Percentiles rank a stretch among this genome's conserved stretches.
phyloP scores from a whole-genome alignment of 2,329 filamentous ascomycete species.

The Raffaelea arxii region DNA sequence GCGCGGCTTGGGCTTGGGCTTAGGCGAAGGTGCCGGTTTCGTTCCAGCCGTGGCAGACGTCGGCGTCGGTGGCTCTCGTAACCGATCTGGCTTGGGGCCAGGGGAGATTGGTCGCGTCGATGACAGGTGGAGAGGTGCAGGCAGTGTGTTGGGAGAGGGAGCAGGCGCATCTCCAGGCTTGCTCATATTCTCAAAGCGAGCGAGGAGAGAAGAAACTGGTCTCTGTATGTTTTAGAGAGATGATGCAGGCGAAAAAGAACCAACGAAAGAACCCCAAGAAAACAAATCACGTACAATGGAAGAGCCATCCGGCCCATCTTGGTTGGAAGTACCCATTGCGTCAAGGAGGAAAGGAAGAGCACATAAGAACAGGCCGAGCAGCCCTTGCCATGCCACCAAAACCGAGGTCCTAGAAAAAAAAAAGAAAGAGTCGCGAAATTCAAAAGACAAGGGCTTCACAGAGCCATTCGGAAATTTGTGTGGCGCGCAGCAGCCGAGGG shows the following conservation, averaged over 20 bases:
- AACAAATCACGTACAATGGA: conserved; percentile 52
- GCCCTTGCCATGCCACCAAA: too few relatives aligned
- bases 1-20: conserved; percentile 28
- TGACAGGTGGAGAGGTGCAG: conserved; percentile 12
- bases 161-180: conserved; percentile 29
- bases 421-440: not conserved
- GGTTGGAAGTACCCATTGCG: conserved; percentile 32
- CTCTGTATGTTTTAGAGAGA: conserved; percentile 37
- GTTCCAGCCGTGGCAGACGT: conserved; percentile 21
- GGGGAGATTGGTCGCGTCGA: conserved; percentile 25
- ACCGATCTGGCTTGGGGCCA: conserved; percentile 30
- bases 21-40: conserved; percentile 24
- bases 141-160: conserved; percentile 2
- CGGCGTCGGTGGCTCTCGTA: conserved; percentile 22
- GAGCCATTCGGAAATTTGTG: not conserved
- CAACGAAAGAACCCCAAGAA: not conserved
- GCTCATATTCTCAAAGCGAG: conserved; percentile 71
- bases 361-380: not conserved
- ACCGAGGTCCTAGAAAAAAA: too few relatives aligned
- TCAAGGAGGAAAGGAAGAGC: not conserved
- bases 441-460: not conserved
- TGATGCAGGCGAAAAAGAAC: not conserved
- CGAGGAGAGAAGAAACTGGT: conserved; percentile 72
- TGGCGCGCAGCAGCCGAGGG: not conserved
- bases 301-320: conserved; percentile 62